Conservation (phyloP, 129 eudicot genomes). For the Cynara cardunculus region DNA sequence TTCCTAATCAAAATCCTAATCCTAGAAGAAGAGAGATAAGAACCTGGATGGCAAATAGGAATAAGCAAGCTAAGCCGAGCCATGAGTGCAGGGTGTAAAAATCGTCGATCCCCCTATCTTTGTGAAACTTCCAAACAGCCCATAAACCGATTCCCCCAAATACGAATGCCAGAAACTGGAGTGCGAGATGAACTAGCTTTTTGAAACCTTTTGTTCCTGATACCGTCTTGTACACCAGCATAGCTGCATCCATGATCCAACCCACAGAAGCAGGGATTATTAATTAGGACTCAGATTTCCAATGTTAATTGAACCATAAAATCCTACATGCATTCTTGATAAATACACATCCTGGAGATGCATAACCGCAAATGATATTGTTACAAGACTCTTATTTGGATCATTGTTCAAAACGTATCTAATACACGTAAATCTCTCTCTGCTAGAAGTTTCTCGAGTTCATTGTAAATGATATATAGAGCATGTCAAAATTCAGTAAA, state of each 20-base stretch:
- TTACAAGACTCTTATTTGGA: neutral
- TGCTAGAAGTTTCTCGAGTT: no score
- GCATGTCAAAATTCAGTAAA: no score
- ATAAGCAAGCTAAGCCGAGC: conserved; percentile 72
- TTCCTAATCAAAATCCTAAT: no score
- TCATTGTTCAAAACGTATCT: no score
- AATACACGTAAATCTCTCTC: no score
- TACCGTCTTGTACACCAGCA: conserved; percentile 82
- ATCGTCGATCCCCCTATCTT: conserved; percentile 66
- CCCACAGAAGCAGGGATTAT: neutral
- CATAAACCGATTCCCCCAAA: conserved; percentile 58
- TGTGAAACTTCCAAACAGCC: conserved; percentile 83
- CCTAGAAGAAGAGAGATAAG: neutral
- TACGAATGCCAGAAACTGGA: conserved; percentile 62
- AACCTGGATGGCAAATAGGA: conserved; percentile 74
- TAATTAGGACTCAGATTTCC: neutral
- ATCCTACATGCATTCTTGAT: neutral
- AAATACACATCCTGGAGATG: neutral
- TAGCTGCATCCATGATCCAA: conserved; percentile 50
- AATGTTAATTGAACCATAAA: neutral
- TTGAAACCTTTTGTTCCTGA: conserved; percentile 69
- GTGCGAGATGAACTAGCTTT: conserved; percentile 61
- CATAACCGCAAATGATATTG: conserved; percentile 2
- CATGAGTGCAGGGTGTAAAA: conserved; percentile 94
- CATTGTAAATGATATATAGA: no score